Base-by-base conservation (phyloP, 176 grass and related monocot genomes). In the Saccharum spontaneum region DNA sequence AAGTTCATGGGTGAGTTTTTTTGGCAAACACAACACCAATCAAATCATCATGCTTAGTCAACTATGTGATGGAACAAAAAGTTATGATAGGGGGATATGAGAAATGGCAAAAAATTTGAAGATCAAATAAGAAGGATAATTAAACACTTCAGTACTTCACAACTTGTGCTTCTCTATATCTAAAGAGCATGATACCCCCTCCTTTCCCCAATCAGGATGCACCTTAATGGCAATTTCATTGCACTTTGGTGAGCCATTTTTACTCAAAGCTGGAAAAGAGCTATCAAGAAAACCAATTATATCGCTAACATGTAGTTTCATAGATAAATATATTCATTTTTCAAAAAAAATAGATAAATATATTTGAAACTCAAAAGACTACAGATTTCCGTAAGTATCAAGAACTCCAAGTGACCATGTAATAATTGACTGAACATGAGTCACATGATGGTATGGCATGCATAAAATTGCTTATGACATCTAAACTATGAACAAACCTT, bases 401-500 rank as follows among this genome's bases (percentile, higher is more conserved):
- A 67, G 41, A 80, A 37, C 23, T 43, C 24, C 8, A 36, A 80
- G 18, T 36, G 63, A 8, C 6, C 17, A 33, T 33, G 17, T 50
- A 68, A 81, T 65, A 69, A 52, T 15, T 34, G 17, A 48, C 18
- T 49, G 78, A 17, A 81, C 75, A 80, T 9, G 64, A 59, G 36
- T 69, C 12, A n/a, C 8, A 24, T 34, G 15, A 43, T 17, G 37
- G 28, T 11, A 69, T n/a, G 1, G 6, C 40, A 82, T 37, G 43
- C 54, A 86, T 37, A 64, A 44, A 74, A 79, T 80, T 39, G 37
- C 12, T 48, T 66, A 28, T 20, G 59, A 57, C 3, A 62, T 76
- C 15, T 54, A 65, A n/a, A 34, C 26, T 54, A 10, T 60, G 7
- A 78, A 72, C 64, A 84, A 84, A 98, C 97, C 97, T 94, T 98